Percentiles rank a stretch among this genome's conserved stretches.
Conservation (phyloP, 129 eudicot species). For the Smallanthus sonchifolius region DNA sequence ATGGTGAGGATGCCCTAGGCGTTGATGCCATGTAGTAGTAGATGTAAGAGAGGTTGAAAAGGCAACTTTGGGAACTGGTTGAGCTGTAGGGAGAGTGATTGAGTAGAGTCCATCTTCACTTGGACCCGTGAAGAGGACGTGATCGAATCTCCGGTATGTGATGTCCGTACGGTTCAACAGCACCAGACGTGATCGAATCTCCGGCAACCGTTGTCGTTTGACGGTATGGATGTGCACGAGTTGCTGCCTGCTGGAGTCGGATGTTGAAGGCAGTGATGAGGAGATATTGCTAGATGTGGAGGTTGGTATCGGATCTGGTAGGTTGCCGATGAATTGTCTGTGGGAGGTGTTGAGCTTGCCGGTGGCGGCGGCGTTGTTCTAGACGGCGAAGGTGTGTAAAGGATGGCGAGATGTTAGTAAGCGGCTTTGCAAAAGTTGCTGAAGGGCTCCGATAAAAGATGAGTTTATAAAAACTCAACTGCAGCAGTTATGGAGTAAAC, state of each 20-base stretch:
- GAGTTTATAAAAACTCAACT: no score
- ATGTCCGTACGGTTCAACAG: conserved; percentile 26
- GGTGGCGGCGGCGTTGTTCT: conserved; percentile 65
- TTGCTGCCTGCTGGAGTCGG: conserved; percentile 21
- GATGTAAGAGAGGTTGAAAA: no score
- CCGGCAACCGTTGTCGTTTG: conserved; percentile 72
- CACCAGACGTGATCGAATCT: conserved; percentile 39
- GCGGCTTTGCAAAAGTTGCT: conserved; percentile 69
- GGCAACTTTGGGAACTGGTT: no score
- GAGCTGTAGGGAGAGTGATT: no score
- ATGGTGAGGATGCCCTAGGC: no score
- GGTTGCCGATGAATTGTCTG: conserved; percentile 47
- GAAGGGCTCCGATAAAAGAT: conserved; percentile 83
- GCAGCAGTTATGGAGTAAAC: no score
- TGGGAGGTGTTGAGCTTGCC: conserved; percentile 76
- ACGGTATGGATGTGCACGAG: conserved; percentile 40
- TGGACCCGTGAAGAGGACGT: no score
- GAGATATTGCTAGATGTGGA: conserved; percentile 20
- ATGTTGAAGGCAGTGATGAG: conserved; percentile 25
- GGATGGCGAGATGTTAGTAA: conserved; percentile 78
- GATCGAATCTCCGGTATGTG: conserved; percentile 38
- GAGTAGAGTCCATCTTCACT: no score
- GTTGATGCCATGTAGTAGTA: no score
- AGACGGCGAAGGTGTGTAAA: conserved; percentile 77
- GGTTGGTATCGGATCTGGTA: conserved; percentile 34